Evolutionary conservation across 306 rosid genomes (phyloP).

Genomic region (Rosa persica): DNA sequence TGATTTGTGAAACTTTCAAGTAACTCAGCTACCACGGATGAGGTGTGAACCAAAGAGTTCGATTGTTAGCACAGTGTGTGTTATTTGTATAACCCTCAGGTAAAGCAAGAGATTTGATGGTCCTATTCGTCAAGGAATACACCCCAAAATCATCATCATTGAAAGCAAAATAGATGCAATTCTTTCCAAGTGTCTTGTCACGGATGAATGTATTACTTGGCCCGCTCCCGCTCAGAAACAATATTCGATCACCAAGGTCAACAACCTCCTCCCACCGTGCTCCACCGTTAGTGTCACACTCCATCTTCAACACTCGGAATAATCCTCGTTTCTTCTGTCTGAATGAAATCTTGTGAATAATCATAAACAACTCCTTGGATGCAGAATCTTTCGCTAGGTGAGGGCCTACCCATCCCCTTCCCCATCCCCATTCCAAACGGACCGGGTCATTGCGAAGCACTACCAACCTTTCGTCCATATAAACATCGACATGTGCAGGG

Average conservation of each 20-base stretch:
- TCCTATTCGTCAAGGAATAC: not conserved
- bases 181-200: not conserved
- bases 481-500: no score
- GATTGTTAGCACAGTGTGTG: no score
- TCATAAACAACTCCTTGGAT: not conserved
- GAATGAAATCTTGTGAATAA: no score
- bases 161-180: not conserved
- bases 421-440: no score
- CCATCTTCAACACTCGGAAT: not conserved
- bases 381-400: not conserved
- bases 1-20: no score
- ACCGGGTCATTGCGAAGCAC: no score
- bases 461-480: no score
- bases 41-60: no score
- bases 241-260: not conserved
- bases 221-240: not conserved
- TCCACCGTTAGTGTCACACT: not conserved
- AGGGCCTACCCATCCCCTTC: no score
- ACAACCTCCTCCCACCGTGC: not conserved
- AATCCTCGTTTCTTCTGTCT: no score
- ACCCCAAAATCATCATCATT: not conserved
- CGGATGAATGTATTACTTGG: not conserved
- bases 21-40: no score
- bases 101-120: not conserved
- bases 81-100: not conserved